Base-by-base conservation (phyloP, 2,329 filamentous ascomycete genomes). In the Colletotrichum noveboracense region DNA sequence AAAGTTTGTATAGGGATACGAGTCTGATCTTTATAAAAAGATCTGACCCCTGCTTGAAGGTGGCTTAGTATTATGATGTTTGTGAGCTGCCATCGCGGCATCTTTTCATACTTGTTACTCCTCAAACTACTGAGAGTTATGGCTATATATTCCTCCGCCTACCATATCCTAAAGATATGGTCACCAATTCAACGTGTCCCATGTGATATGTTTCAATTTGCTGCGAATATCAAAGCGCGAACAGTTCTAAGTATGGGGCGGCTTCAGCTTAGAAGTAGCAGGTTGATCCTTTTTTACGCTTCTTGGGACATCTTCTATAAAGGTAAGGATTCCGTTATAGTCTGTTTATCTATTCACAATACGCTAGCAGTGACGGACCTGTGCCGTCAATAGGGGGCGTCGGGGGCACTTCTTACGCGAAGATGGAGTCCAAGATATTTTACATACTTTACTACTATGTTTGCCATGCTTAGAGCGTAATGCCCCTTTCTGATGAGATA, bases 21-120 rank as follows among this genome's bases (percentile, higher is more conserved):
- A 48, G 38, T n/a, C 9, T 21, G 38, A 4, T 48, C 6, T 48
- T 48, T 2, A 4, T 21, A 21, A 5, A 4, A 48, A 4, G 18
- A 48, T n/a, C 3, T n/a, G 6, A 12, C 4, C 3, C 6, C 5
- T 4, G 9, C 9, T 48, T n/a, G 1, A n/a, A 48, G 38, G 18
- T 1, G 5, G 18, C 18, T 1, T 0, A 18, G 8, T 3, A 48
- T 48, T 0, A 10, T 2, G 38, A 48, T n/a, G 16, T 0, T 43
- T 4, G 1, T 38, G 1, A 16, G 13, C 36, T 38, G 36, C 36
- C 14, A 7, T 7, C 13, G 34, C 34, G 34, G 12, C 34, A 36
- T 36, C 34, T 9, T 36, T 32, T 32, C 9, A 32, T 32, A 2
- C 1, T 32, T 1, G 30, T 12, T 32, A 32, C 30, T 32, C 30